Evolutionary conservation across 805 yeast species (phyloP).

Genomic region (Wickerhamiella hasegawae): DNA sequence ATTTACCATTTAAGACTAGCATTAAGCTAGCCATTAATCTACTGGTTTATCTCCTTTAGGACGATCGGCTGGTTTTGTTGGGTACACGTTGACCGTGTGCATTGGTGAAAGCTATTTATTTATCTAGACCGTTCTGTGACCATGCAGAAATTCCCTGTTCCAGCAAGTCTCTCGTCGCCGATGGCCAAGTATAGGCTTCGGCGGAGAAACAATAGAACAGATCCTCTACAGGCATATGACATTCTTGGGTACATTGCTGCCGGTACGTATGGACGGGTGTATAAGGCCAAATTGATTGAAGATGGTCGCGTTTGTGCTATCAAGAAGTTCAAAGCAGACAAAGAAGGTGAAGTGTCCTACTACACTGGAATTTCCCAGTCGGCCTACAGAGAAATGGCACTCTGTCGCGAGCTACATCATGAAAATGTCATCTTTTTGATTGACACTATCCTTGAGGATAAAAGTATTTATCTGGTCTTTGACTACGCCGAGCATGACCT

Average conservation of each 20-base stretch:
- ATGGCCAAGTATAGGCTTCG: slow-evolving; percentile 37
- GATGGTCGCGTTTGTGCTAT: slow-evolving; percentile 49
- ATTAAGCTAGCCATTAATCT: too few relatives aligned
- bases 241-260: slow-evolving; percentile 94
- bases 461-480: slow-evolving; percentile 84
- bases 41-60: too few relatives aligned
- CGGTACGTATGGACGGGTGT: slow-evolving; percentile 92
- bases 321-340: slow-evolving; percentile 88
- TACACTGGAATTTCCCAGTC: slow-evolving; percentile 93
- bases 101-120: too few relatives aligned
- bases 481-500: slow-evolving; percentile 95
- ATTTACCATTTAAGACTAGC: too few relatives aligned
- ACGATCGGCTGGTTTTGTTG: not conserved
- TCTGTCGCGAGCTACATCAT: slow-evolving; percentile 76
- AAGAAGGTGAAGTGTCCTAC: slow-evolving; percentile 74
- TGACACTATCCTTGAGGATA: slow-evolving; percentile 75
- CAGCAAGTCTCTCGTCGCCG: slow-evolving; percentile 18
- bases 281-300: slow-evolving; percentile 55
- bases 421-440: slow-evolving; percentile 63
- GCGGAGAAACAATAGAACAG: slow-evolving; percentile 47
- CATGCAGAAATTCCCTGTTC: slow-evolving; percentile 3
- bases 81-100: not conserved
- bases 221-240: slow-evolving; percentile 73
- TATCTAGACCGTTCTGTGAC: too few relatives aligned
- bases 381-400: slow-evolving; percentile 91